phyloP scores from a whole-genome alignment of 768 basidiomycete genomes.

The Naganishia vaughanmartiniae region DNA sequence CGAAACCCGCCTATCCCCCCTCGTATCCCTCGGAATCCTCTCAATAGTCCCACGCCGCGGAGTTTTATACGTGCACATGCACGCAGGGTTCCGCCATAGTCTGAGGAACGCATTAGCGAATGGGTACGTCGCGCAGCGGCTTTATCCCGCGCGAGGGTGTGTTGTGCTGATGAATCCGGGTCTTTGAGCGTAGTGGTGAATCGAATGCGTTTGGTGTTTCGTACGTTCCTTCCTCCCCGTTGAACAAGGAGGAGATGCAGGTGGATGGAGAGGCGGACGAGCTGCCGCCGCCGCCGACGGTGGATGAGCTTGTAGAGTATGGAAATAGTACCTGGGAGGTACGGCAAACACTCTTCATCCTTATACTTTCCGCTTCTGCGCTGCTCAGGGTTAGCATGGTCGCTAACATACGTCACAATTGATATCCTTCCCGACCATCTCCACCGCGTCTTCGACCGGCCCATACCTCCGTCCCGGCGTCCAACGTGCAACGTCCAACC shows the following conservation, averaged over 20 bases:
- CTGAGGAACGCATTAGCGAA: slow-evolving; percentile 49
- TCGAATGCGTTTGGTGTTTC: slow-evolving; percentile 46
- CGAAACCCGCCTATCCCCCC: slow-evolving; percentile 18
- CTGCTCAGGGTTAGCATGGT: too few relatives aligned
- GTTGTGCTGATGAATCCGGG: not conserved
- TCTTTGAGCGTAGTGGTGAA: not conserved
- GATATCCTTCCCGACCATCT: too few relatives aligned
- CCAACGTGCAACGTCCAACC: too few relatives aligned
- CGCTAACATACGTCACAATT: too few relatives aligned
- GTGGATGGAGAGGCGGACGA: slow-evolving; percentile 27
- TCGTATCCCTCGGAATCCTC: slow-evolving; percentile 39
- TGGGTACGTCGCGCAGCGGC: slow-evolving; percentile 36
- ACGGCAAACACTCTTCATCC: slow-evolving; percentile 8
- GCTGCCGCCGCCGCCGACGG: slow-evolving; percentile 27
- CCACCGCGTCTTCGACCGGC: too few relatives aligned
- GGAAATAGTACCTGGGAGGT: slow-evolving; percentile 50
- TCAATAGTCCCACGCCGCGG: slow-evolving; percentile 32
- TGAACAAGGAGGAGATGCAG: too few relatives aligned
- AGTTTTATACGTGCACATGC: slow-evolving; percentile 36
- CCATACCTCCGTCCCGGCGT: too few relatives aligned
- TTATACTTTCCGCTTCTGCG: not conserved
- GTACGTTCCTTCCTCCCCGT: slow-evolving; percentile 26
- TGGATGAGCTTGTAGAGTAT: slow-evolving; percentile 38
- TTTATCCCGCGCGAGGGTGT: not conserved
- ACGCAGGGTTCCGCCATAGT: slow-evolving; percentile 43